Evolutionary conservation across 2,329 filamentous ascomycete species (phyloP), one percentile per base, ranked within the genome.

Genomic region (Beauveria scarabaeidicola): DNA sequence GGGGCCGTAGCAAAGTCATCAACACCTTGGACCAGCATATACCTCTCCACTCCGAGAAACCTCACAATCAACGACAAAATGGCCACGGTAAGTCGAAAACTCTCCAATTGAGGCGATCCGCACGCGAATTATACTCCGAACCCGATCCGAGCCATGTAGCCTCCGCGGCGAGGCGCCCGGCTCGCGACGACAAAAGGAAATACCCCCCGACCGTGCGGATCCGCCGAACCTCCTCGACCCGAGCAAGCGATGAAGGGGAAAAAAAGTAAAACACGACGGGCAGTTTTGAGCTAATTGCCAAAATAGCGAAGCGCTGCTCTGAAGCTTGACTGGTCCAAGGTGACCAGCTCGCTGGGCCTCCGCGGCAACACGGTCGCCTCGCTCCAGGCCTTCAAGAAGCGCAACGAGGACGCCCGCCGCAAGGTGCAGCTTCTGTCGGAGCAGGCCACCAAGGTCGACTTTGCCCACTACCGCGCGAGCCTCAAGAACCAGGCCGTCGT

Each of bases 261-360:
- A 23, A 55, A 36, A 32, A 19, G 9, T 11, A 23, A 5, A 21
- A 19, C n/a, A 21, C 29, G 19, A 52, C 13, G 6, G 52, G 13
- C 9, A n/a, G 11, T 23, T 6, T 25, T 15, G 10, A 43, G 17
- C 55, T 58, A 58, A 58, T 19, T 44, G 8, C 1, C 5, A 8
- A 63, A 65, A 76, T 77, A 97, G 93, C 89, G 91, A 85, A 96
- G 91, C 85, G 92, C 93, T 83, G 92, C 93, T 78, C 86, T 95
- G 79, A 99, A 97, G 86, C 86, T 99, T 84, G 94, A 99, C 87
- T 99, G 94, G 94, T 86, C 86, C 80, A 94, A 95, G 81, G 86
- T 99, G 73, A 88, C 88, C 78, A 86, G 84, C 79, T 95, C 93
- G 73, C 91, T 99, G 72, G 93, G 93, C 76, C 91, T 99, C 77